phyloP scores from a whole-genome alignment of 495 filamentous ascomycete species.

The Articulospora tetracladia region DNA sequence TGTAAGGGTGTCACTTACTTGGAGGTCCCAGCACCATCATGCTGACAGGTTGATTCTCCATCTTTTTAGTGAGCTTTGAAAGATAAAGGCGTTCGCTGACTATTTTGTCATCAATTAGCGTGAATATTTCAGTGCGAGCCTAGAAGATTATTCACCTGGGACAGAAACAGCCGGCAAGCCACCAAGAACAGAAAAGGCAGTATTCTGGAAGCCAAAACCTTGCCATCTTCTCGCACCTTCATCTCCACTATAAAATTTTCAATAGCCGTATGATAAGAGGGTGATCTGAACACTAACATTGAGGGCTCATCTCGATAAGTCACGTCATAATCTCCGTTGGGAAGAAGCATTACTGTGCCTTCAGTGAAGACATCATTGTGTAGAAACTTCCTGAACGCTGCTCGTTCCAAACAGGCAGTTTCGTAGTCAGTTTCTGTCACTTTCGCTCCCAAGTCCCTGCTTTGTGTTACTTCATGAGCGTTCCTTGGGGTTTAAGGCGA shows the following conservation, averaged over 20 bases:
- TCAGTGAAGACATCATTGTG: conserved; percentile 9
- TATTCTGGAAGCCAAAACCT: conserved; percentile 15
- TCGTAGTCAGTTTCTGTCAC: conserved; percentile 1
- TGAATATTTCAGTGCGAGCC: too few species aligned
- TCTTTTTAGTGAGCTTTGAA: not conserved
- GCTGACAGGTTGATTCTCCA: conserved; percentile 4
- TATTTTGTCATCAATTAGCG: conserved; percentile 1
- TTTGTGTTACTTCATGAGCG: not conserved
- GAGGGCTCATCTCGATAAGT: conserved; percentile 11
- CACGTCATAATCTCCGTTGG: conserved; percentile 8
- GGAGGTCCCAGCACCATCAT: not conserved
- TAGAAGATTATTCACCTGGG: conserved; percentile 1
- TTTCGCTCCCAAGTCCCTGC: conserved; percentile 18
- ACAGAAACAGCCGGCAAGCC: conserved; percentile 11
- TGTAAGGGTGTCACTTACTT: not conserved
- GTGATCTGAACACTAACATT: conserved; percentile 2
- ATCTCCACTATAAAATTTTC: not conserved
- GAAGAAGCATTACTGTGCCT: conserved; percentile 20
- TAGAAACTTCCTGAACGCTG: conserved; percentile 20
- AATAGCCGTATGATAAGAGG: not conserved
- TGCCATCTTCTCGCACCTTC: conserved; percentile 9
- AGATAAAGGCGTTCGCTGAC: not conserved
- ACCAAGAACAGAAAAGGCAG: conserved; percentile 13
- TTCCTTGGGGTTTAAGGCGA: not conserved
- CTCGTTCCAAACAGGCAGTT: conserved; percentile 3